phyloP scores from a whole-genome alignment of 2,329 filamentous ascomycete genomes.

The Trichoderma koningiopsis region DNA sequence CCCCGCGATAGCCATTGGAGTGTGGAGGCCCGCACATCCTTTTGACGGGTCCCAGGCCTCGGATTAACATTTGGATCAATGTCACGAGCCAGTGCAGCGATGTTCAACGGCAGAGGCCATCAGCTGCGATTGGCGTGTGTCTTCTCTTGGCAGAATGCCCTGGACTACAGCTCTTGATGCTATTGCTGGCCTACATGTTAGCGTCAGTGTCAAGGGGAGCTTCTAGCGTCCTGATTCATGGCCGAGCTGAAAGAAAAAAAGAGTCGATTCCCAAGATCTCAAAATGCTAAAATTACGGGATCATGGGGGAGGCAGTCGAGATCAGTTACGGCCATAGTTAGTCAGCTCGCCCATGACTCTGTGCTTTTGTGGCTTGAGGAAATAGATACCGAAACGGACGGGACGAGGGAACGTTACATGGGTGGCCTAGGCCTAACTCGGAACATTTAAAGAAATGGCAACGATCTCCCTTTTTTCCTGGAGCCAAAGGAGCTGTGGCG shows the following conservation, averaged over 20 bases:
- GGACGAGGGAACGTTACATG: conserved; percentile 26
- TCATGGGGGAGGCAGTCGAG: not conserved
- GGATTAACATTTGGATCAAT: not conserved
- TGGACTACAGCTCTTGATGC: not conserved
- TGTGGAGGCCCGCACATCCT: conserved; percentile 15
- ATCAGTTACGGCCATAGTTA: not conserved
- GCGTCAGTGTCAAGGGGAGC: not conserved
- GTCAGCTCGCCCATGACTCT: conserved; percentile 11
- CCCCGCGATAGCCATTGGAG: conserved; percentile 14
- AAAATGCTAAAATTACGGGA: conserved; percentile 2
- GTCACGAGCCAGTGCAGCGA: conserved; percentile 20
- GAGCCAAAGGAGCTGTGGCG: conserved; percentile 6
- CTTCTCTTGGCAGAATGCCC: not conserved
- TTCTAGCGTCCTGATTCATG: conserved; percentile 6
- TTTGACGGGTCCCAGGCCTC: not conserved
- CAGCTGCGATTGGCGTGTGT: not conserved
- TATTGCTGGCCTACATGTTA: not conserved
- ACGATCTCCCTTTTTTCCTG: conserved; percentile 1
- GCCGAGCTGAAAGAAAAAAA: conserved; percentile 12
- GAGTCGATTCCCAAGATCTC: not conserved
- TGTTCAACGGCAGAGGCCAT: conserved; percentile 1
- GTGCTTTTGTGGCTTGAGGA: not conserved
- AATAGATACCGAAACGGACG: not conserved
- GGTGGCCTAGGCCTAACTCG: conserved; percentile 19
- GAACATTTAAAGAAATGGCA: not conserved